phyloP scores from a whole-genome alignment of 192 early-diverging fungal species.

The Gamsiella multidivaricata region DNA sequence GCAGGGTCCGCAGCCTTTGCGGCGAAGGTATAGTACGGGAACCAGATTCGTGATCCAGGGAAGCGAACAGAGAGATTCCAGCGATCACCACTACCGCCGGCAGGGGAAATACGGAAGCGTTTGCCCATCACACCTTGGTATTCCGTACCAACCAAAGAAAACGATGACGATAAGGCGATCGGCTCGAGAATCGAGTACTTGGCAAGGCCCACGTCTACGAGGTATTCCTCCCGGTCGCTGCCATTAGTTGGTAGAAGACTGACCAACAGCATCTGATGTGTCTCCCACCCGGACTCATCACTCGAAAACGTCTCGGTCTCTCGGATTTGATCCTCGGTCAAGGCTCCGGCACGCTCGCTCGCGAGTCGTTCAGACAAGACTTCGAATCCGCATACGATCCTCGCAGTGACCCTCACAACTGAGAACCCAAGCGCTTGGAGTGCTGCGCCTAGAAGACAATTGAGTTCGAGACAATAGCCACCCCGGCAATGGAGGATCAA shows the following conservation, averaged over 20 bases:
- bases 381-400: conserved; percentile 8
- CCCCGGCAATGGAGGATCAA: not conserved
- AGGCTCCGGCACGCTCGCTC: not conserved
- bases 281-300: not conserved
- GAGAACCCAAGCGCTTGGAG: conserved; percentile 8
- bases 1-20: not conserved
- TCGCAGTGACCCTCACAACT: not conserved
- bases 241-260: not conserved
- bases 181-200: conserved; percentile 13
- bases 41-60: conserved; percentile 4
- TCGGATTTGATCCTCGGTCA: not conserved
- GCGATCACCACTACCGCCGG: not conserved
- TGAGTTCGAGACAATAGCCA: conserved; percentile 11
- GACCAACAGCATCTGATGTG: conserved; percentile 6
- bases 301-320: not conserved
- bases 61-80: conserved; percentile 7
- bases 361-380: not conserved
- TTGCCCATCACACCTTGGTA: conserved; percentile 11
- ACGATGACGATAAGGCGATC: not conserved
- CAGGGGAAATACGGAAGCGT: not conserved
- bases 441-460: not conserved
- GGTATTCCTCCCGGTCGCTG: not conserved
- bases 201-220: not conserved
- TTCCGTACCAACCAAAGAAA: too few species aligned
- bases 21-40: conserved; percentile 14